A percentile compares a stretch with the other conserved stretches of the same genome.
These are phyloP conservation scores for Bothriochloa decipiens DNA, from an alignment of 176 grass and related monocot genomes.

Conservation along the genomic window DNA sequence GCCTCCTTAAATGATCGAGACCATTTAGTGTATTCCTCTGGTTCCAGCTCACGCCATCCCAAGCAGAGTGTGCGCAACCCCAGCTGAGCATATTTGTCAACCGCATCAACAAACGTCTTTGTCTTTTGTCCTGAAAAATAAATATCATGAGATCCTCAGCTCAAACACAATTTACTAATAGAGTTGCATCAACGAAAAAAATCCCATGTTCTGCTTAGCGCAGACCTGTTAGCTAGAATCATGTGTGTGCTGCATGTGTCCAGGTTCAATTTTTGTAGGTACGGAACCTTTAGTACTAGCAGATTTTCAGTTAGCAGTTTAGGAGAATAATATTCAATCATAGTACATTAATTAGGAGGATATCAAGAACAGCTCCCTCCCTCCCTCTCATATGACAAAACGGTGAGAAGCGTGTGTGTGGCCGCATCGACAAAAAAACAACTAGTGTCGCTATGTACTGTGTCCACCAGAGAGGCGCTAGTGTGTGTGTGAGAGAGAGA, in stretches of 20 bases:
- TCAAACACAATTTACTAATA: slow-evolving; percentile 30
- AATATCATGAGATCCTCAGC: slow-evolving; percentile 24
- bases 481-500: background rate
- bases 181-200: background rate
- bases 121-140: slow-evolving; percentile 81
- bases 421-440: background rate
- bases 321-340: background rate
- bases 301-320: slow-evolving; percentile 2
- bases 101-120: slow-evolving; percentile 78
- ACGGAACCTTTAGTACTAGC: background rate
- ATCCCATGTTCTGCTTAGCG: slow-evolving; percentile 5
- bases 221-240: background rate
- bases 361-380: background rate
- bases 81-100: slow-evolving; percentile 90
- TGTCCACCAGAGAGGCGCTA: background rate
- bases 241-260: background rate
- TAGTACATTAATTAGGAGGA: background rate
- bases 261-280: background rate
- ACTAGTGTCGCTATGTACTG: background rate
- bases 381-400: background rate
- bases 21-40: slow-evolving; percentile 81
- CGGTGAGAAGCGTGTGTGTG: background rate
- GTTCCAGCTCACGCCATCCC: slow-evolving; percentile 86
- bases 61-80: slow-evolving; percentile 92
- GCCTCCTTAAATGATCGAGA: slow-evolving; percentile 88